Evolutionary conservation across 192 early-diverging fungal genomes (phyloP).

Genomic region (Mortierella claussenii): DNA sequence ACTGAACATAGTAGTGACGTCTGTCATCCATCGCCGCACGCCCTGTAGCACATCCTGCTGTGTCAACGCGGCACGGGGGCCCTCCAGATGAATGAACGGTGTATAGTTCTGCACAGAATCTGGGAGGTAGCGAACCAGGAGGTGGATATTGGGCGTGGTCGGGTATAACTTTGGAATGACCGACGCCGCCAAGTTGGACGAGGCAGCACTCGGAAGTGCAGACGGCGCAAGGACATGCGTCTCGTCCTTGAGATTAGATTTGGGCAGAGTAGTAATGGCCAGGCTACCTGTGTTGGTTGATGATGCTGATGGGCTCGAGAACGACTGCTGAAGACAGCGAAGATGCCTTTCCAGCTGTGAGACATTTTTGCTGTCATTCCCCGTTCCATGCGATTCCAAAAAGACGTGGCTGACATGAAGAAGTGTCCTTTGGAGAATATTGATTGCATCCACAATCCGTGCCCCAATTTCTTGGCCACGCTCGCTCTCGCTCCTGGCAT

Average conservation of each 20-base stretch:
- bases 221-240: slow-evolving; percentile 4
- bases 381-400: slow-evolving; percentile 7
- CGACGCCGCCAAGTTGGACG: slow-evolving; percentile 10
- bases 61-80: slow-evolving; percentile 38
- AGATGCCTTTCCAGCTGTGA: slow-evolving; percentile 53
- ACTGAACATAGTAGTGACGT: slow-evolving; percentile 37
- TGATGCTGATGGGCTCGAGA: slow-evolving; percentile 23
- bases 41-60: slow-evolving; percentile 35
- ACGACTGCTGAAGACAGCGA: slow-evolving; percentile 51
- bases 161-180: slow-evolving; percentile 60
- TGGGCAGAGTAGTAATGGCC: neutral
- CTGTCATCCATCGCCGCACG: slow-evolving; percentile 49
- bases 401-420: slow-evolving; percentile 50
- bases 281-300: neutral
- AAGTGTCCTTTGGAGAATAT: slow-evolving; percentile 54
- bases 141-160: slow-evolving; percentile 64
- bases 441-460: slow-evolving; percentile 56
- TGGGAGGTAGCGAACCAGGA: slow-evolving; percentile 66
- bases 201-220: neutral
- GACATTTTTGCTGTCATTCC: neutral
- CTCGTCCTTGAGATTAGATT: slow-evolving; percentile 3
- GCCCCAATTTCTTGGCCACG: slow-evolving; percentile 23
- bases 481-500: slow-evolving; percentile 12
- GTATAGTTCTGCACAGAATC: slow-evolving; percentile 64
- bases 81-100: slow-evolving; percentile 54